Base-by-base conservation (phyloP, 371 early-diverging fungal species). In the Mortierella sp. region DNA sequence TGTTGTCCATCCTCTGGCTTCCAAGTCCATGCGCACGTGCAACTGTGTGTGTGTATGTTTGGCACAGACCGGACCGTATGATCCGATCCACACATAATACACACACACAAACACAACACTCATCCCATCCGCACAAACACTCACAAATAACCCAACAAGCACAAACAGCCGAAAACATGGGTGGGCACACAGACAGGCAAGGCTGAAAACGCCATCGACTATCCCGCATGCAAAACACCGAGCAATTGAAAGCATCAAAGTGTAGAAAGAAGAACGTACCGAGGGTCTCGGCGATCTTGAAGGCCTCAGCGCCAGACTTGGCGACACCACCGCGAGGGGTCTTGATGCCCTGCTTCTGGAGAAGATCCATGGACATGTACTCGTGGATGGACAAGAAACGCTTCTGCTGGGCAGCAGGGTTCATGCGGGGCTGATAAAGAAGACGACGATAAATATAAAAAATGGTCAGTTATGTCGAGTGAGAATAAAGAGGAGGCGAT, bases 311-410 rank as follows among this genome's bases (percentile, higher is more conserved):
- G 55, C 98, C 92, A 48, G 97, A 93, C 82, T 93, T 95, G 51
- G 99, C 99, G 72, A 98, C 98, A 55, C 90, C 90, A 75, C 99
- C 99, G 76, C 94, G 92, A 56, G 99, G 98, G 27, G 95, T 94
- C 82, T 96, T 95, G 89, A 99, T 92, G 75, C 98, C 98, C 82
- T 98, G 98, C 87, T 96, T 91, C 80, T 95, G 89, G 81, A 99
- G 94, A 55, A 99, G 92, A 56, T 94, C 95, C 91, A 97, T 97
- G 43, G 99, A 98, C 78, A 95, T 90, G 91, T 98, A 96, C 92
- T 99, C 99, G 90, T 99, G 99, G 86, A 99, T 97, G 80, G 98
- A 97, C 75, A 99, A 95, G 93, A 93, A 93, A 83, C 98, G 96
- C 91, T 93, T 94, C 89, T 95, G 95, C 73, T 88, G 89, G 70